A percentile compares a stretch with the other conserved stretches of the same genome.
Conservation (phyloP, 768 basidiomycete species). For the Tulasnella sp. region DNA sequence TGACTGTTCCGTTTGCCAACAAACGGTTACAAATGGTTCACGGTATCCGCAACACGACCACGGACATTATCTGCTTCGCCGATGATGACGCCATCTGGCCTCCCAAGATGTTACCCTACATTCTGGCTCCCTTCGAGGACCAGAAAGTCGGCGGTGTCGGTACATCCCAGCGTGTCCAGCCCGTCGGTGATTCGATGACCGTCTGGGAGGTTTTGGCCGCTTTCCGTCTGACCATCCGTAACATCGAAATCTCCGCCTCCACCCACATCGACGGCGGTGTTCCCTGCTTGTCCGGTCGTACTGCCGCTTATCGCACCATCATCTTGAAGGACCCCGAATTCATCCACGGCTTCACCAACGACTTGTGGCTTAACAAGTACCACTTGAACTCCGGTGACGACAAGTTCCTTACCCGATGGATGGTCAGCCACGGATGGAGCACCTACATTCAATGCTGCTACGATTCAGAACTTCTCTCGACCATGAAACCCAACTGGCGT, state of each 20-base stretch:
- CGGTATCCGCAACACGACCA: slow-evolving; percentile 86
- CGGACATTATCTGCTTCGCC: slow-evolving; percentile 92
- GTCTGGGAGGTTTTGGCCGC: slow-evolving; percentile 96
- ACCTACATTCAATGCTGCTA: slow-evolving; percentile 90
- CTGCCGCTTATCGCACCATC: slow-evolving; percentile 90
- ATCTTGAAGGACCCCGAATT: slow-evolving; percentile 96
- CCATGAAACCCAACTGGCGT: slow-evolving; percentile 97
- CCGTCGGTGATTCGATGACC: slow-evolving; percentile 76
- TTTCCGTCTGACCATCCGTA: slow-evolving; percentile 88
- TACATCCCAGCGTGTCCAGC: slow-evolving; percentile 85
- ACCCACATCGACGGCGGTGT: slow-evolving; percentile 93
- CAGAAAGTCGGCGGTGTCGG: slow-evolving; percentile 92
- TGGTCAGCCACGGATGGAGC: slow-evolving; percentile 94
- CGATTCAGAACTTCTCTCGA: slow-evolving; percentile 80
- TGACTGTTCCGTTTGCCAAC: slow-evolving; percentile 91
- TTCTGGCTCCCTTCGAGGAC: slow-evolving; percentile 92
- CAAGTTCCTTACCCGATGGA: slow-evolving; percentile 94
- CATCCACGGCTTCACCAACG: slow-evolving; percentile 89
- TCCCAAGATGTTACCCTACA: slow-evolving; percentile 82
- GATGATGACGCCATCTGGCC: slow-evolving; percentile 98
- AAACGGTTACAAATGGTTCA: slow-evolving; percentile 94
- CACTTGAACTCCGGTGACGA: slow-evolving; percentile 94
- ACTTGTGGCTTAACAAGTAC: slow-evolving; percentile 92
- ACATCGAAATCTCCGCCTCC: slow-evolving; percentile 87
- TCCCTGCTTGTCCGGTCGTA: slow-evolving; percentile 89